Evolutionary conservation across 2,329 filamentous ascomycete genomes (phyloP), one percentile per base, ranked within the genome.

Genomic region (Calonectria honghensis): DNA sequence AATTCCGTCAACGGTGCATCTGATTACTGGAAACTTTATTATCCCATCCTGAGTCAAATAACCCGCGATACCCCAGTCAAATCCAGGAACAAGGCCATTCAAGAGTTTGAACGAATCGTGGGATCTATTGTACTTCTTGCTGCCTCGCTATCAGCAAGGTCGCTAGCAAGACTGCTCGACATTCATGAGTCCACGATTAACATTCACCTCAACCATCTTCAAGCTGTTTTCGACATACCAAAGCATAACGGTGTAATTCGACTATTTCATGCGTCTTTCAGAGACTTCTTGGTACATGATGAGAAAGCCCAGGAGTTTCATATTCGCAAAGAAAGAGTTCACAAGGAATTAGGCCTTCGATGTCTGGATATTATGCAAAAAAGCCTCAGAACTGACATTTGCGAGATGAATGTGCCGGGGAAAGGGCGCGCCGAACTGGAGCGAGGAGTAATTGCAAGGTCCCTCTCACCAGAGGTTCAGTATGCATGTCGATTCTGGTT

Each of bases 401-500:
- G 65, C 50, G n/a, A 31, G 0, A 29, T 68, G 6, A 39, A 14
- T 2, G 11, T 16, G 7, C 50, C 65, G 0, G 65, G 65, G 6
- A 31, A 45, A n/a, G 51, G 24, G 9, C 65, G 65, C 4, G 2
- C 24, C 11, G 50, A 68, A 11, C 27, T 68, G 16, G 65, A 54
- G 9, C 41, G 24, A 20, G 50, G 39, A 32, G 9, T 16, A 45
- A 31, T 68, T n/a, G 20, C 45, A 24, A 51, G 13, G 18, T 27
- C 27, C 4, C 18, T 67, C 18, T 51, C 32, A 27, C 64, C 45
- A 39, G 64, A 67, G n/a, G 31, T 52, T 20, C 64, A 52, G 20
- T 67, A 67, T 20, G 85, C 85, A 18, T 86, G 84, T 75, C 79
- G 77, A 3, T 86, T 86, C 74, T 88, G 84, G 79, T 65, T 76